phyloP scores from a whole-genome alignment of 1,284 basidiomycete species.

The Polyporus tsugae region DNA sequence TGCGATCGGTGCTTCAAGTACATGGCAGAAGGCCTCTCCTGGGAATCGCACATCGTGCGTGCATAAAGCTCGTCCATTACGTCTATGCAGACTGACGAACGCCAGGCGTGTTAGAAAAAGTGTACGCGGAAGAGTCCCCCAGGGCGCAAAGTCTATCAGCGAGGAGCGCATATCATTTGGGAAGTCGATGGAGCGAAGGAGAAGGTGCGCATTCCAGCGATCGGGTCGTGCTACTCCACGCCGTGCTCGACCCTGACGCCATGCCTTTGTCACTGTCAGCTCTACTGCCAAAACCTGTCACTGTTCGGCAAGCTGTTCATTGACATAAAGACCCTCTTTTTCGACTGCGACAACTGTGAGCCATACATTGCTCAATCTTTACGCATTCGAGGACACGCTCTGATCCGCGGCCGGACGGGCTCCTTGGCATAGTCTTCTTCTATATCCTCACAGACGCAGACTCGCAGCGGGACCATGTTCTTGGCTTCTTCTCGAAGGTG shows the following conservation, averaged over 20 bases:
- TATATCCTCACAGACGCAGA: slow-evolving; percentile 93
- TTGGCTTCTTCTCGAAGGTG: slow-evolving; percentile 97
- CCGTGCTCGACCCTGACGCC: slow-evolving; percentile 10
- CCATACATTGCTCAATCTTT: slow-evolving; percentile 21
- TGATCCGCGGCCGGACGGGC: slow-evolving; percentile 11
- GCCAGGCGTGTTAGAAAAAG: slow-evolving; percentile 57
- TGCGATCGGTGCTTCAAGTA: slow-evolving; percentile 98
- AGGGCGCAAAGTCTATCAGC: slow-evolving; percentile 90
- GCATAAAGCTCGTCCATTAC: slow-evolving; percentile 14
- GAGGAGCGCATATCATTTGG: slow-evolving; percentile 92
- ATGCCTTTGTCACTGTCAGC: slow-evolving; percentile 52
- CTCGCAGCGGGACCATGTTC: slow-evolving; percentile 77
- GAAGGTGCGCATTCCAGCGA: slow-evolving; percentile 61
- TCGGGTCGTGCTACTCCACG: slow-evolving; percentile 6
- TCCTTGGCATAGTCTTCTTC: slow-evolving; percentile 74
- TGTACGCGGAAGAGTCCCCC: slow-evolving; percentile 85
- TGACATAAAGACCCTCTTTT: slow-evolving; percentile 97
- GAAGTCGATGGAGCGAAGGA: slow-evolving; percentile 91
- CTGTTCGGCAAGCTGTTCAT: slow-evolving; percentile 99
- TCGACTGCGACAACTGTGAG: slow-evolving; percentile 88
- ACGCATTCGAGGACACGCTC: slow-evolving; percentile 5
- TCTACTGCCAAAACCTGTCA: slow-evolving; percentile 96
- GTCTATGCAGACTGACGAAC: slow-evolving; percentile 25
- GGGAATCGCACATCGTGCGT: slow-evolving; percentile 80
- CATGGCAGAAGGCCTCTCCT: slow-evolving; percentile 78